Evolutionary conservation across 2,329 filamentous ascomycete genomes (phyloP), one percentile per base, ranked within the genome.

Genomic region (Chaetomiaceae sp.): DNA sequence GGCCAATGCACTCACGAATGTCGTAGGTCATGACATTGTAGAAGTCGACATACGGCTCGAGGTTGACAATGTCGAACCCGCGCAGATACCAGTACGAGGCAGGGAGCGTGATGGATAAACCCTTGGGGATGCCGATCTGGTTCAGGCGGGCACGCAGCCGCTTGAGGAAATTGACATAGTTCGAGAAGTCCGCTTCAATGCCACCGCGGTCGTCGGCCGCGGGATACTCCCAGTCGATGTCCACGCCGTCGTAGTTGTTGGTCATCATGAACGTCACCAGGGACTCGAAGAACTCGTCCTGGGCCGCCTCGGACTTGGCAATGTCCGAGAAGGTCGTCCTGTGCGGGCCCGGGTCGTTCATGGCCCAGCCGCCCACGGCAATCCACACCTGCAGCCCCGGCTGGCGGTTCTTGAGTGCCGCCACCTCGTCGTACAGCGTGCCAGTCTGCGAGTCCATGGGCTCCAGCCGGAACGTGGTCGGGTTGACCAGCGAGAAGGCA

Each of bases 341-440:
- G 57, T 4, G 60, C 64, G 36, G 15, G 12, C 15, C 63, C 56
- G 34, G 48, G 33, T 76, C 71, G 48, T 66, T 71, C 55, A 75
- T 71, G 2, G 66, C 61, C 67, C 70, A 75, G 1, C 74, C 74
- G 4, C 73, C 73, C 4, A 77, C 53, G 1, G 69, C 65, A 15
- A 77, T 65, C 59, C 64, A 70, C 0, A 68, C 67, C 51, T 74
- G 58, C 0, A 76, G 60, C 3, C 49, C 56, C 0, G 62, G 57
- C 38, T 64, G 56, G n/a, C 46, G 43, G 1, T 43, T 15, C 55
- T 72, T 71, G 8, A 73, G 48, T 5, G 38, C 57, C 0, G 67
- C 15, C 9, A 74, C 62, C 1, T 65, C 56, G 0, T 47, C 44
- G 49, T 68, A 71, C 0, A 69, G 50, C 1, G 51, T 23, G 17